phyloP scores from a whole-genome alignment of 1,284 basidiomycete species.

The Peniophora sp. region DNA sequence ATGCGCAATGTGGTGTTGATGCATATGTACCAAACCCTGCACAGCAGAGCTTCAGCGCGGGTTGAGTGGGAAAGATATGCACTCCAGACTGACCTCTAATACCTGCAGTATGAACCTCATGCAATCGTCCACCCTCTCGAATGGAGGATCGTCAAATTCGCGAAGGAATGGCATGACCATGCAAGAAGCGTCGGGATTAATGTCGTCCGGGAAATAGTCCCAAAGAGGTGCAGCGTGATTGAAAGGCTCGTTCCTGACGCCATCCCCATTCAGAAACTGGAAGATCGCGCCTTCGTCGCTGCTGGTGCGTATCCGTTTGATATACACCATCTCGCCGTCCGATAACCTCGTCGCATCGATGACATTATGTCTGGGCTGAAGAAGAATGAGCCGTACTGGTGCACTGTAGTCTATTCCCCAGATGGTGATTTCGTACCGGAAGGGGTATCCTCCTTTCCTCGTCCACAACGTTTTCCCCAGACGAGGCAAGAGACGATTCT shows the following conservation, averaged over 20 bases:
- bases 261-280: slow-evolving; percentile 9
- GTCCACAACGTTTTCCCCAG: neutral
- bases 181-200: slow-evolving; percentile 9
- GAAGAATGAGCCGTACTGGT: neutral
- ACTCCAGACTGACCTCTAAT: too few relatives aligned
- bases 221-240: slow-evolving; percentile 26
- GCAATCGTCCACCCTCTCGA: slow-evolving; percentile 15
- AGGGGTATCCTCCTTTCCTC: neutral
- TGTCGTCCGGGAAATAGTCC: slow-evolving; percentile 16
- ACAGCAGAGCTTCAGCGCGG: too few relatives aligned
- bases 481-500: neutral
- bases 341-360: slow-evolving; percentile 21
- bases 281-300: slow-evolving; percentile 16
- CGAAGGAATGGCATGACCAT: slow-evolving; percentile 24
- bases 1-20: slow-evolving; percentile 15
- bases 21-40: slow-evolving; percentile 17
- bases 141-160: slow-evolving; percentile 13
- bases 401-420: too few relatives aligned
- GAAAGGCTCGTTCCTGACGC: slow-evolving; percentile 12
- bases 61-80: neutral
- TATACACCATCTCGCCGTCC: slow-evolving; percentile 16
- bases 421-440: neutral
- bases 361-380: slow-evolving; percentile 2
- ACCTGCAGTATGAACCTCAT: slow-evolving; percentile 19
- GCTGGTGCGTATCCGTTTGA: slow-evolving; percentile 15